A percentile compares a stretch with the other conserved stretches of the same genome.
Evolutionary conservation across 768 basidiomycete species (phyloP).

Genomic region (Lactifluus piperatus): DNA sequence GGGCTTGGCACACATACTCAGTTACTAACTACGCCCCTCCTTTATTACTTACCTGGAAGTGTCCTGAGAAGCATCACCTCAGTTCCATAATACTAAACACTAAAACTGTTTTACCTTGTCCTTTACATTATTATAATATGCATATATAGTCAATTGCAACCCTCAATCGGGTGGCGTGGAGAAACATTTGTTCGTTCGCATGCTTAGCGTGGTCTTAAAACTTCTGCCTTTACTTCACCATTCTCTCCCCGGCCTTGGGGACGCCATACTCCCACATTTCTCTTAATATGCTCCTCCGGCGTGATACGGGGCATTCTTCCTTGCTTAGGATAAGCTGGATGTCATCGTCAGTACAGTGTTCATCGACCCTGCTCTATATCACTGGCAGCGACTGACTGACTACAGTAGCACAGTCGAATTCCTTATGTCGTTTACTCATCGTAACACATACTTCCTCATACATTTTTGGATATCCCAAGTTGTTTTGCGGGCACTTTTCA

Average conservation of each 20-base stretch:
- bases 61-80: background rate
- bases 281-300: background rate
- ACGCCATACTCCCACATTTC: background rate
- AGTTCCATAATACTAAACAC: background rate
- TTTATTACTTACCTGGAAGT: background rate
- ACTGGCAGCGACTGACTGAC: background rate
- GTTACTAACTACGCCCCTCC: background rate
- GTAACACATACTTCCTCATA: too few species aligned
- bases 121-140: background rate
- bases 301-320: background rate
- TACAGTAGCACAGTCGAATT: too few species aligned
- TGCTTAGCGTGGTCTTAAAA: background rate
- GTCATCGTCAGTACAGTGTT: background rate
- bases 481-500: too few species aligned
- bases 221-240: too few species aligned
- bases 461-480: too few species aligned
- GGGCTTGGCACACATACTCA: background rate
- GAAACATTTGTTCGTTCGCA: too few species aligned
- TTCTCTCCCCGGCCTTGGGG: background rate
- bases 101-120: background rate
- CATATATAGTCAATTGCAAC: too few species aligned
- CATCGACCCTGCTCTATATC: background rate
- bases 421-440: too few species aligned
- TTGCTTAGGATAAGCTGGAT: background rate
- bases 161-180: background rate